Conservation (phyloP, 78 protist species). For the Dictyostelium firmibasis region DNA sequence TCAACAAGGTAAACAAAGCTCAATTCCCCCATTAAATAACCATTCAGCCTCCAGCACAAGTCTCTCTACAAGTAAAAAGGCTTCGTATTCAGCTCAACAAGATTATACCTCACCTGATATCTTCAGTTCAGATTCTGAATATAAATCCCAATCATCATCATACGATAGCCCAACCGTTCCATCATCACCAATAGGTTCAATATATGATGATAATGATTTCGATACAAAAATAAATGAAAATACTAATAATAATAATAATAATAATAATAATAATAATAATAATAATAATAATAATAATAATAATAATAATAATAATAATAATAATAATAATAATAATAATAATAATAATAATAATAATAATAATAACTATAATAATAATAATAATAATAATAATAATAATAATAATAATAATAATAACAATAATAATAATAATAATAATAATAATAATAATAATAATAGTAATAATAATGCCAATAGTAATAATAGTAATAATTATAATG, state of each 20-base stretch:
- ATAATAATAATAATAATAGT: background rate
- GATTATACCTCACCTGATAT: background rate
- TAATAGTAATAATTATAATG: too few relatives aligned
- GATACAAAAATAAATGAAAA: background rate
- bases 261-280: background rate
- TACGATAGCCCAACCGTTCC: slow-evolving; percentile 16
- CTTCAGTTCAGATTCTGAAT: background rate
- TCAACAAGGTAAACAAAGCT: background rate
- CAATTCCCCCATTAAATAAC: background rate
- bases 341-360: background rate
- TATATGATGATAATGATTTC: background rate
- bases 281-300: background rate
- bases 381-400: background rate
- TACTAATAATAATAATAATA: background rate
- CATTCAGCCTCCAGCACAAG: background rate
- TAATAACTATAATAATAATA: background rate
- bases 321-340: background rate
- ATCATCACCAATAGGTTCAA: background rate
- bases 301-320: background rate
- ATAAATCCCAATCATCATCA: background rate
- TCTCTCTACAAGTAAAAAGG: background rate
- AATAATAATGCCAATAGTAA: too few relatives aligned
- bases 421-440: background rate
- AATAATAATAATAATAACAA: background rate
- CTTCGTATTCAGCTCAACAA: background rate